phyloP scores from a whole-genome alignment of 129 eudicot species.

The Calendula officinalis region DNA sequence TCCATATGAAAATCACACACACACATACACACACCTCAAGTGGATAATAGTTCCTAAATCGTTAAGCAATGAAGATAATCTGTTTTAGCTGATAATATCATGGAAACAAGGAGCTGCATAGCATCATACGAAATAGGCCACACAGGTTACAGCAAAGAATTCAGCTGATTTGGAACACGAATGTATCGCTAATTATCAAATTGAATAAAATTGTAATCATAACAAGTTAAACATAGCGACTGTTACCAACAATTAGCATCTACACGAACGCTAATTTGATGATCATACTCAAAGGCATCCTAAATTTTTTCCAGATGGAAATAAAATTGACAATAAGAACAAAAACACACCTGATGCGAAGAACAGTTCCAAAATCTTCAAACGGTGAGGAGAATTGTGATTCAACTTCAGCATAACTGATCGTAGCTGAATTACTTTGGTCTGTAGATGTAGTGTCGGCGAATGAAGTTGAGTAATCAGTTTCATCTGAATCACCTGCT shows the following conservation, averaged over 20 bases:
- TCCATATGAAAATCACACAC: not conserved
- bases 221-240: not conserved
- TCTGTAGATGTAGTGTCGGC: constrained; percentile 61
- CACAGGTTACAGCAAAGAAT: too few species aligned
- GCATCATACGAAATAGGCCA: too few species aligned
- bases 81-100: too few species aligned
- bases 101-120: too few species aligned
- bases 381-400: constrained; percentile 54
- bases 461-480: constrained; percentile 87
- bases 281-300: not conserved
- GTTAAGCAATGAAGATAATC: too few species aligned
- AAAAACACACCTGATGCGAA: constrained; percentile 54
- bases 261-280: constrained; percentile 5
- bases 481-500: constrained; percentile 61
- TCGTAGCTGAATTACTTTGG: constrained; percentile 39
- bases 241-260: constrained; percentile 7
- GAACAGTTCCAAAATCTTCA: constrained; percentile 48
- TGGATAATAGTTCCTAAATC: too few species aligned
- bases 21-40: too few species aligned
- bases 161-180: not conserved
- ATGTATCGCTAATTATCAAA: not conserved
- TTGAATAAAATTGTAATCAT: not conserved
- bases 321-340: not conserved
- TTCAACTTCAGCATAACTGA: constrained; percentile 84
- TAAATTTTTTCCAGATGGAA: constrained; percentile 12